phyloP scores from a whole-genome alignment of 306 rosid species.

The Dryas alaskensis region DNA sequence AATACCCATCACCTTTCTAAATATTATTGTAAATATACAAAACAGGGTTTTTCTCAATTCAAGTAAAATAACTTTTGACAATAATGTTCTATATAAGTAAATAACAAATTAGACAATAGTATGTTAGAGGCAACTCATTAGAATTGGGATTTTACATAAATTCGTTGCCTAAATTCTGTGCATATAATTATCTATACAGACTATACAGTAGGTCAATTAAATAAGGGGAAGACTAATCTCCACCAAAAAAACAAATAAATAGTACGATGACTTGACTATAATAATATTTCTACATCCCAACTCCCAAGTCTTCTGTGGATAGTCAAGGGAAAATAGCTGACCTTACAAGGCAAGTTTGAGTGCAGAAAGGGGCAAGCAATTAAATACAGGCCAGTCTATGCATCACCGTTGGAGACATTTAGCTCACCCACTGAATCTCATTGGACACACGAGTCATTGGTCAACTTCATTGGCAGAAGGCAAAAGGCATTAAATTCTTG shows the following conservation, averaged over 20 bases:
- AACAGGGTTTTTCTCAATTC: neutral
- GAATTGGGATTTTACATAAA: too few species aligned
- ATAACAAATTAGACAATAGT: too few species aligned
- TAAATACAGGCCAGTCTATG: neutral
- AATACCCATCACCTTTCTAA: neutral
- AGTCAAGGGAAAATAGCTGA: neutral
- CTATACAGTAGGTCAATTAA: neutral
- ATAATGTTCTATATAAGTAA: too few species aligned
- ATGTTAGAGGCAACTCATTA: too few species aligned
- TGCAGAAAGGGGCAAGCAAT: neutral
- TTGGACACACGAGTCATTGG: neutral
- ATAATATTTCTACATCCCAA: neutral
- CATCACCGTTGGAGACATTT: neutral
- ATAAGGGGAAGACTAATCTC: neutral
- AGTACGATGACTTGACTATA: constrained; percentile 8
- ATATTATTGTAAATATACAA: too few species aligned
- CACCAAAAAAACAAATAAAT: neutral
- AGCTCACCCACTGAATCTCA: neutral
- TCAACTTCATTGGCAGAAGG: neutral
- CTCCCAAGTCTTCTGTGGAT: constrained; percentile 17
- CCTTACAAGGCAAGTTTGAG: constrained; percentile 1
- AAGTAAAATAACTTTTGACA: neutral
- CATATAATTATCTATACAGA: neutral
- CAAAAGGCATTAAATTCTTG: neutral
- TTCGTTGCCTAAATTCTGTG: too few species aligned